A percentile compares a stretch with the other conserved stretches of the same genome.
phyloP scores from a whole-genome alignment of 495 filamentous ascomycete species.

The Ascodesmis nigricans region DNA sequence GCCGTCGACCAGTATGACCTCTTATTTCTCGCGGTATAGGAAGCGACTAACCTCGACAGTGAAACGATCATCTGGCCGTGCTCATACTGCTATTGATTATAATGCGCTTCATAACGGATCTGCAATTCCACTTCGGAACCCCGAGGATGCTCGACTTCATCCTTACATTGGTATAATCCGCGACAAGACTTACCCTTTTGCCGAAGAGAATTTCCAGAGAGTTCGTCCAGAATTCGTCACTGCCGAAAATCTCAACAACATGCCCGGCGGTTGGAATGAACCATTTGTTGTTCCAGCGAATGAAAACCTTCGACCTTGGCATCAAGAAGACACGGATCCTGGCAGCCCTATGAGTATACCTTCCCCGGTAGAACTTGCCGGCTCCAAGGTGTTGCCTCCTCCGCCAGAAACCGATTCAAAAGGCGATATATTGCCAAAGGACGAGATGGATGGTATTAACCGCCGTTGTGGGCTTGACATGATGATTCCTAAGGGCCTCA shows the following conservation, averaged over 20 bases:
- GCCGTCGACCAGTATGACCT: slow-evolving; percentile 45
- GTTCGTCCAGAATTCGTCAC: slow-evolving; percentile 47
- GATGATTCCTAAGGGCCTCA: slow-evolving; percentile 48
- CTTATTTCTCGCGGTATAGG: too few relatives aligned
- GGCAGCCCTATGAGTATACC: not conserved
- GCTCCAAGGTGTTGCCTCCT: too few relatives aligned
- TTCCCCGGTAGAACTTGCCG: too few relatives aligned
- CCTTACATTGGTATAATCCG: slow-evolving; percentile 54
- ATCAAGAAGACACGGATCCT: slow-evolving; percentile 1
- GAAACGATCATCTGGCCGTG: slow-evolving; percentile 24
- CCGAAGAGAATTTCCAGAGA: slow-evolving; percentile 41
- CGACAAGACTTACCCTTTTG: slow-evolving; percentile 40
- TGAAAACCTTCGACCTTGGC: slow-evolving; percentile 35
- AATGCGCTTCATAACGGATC: slow-evolving; percentile 47
- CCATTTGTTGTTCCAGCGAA: slow-evolving; percentile 48
- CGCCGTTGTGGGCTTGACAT: slow-evolving; percentile 41
- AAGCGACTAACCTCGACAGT: slow-evolving; percentile 8
- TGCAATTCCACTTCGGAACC: slow-evolving; percentile 38
- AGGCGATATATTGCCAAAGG: not conserved
- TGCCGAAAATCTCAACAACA: slow-evolving; percentile 41
- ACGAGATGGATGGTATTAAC: slow-evolving; percentile 24
- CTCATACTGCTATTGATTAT: slow-evolving; percentile 53
- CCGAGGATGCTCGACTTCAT: slow-evolving; percentile 45
- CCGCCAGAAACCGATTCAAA: not conserved
- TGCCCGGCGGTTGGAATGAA: slow-evolving; percentile 38